Conservation (phyloP, 179 eudicot species). For the Patellifolia procumbens region DNA sequence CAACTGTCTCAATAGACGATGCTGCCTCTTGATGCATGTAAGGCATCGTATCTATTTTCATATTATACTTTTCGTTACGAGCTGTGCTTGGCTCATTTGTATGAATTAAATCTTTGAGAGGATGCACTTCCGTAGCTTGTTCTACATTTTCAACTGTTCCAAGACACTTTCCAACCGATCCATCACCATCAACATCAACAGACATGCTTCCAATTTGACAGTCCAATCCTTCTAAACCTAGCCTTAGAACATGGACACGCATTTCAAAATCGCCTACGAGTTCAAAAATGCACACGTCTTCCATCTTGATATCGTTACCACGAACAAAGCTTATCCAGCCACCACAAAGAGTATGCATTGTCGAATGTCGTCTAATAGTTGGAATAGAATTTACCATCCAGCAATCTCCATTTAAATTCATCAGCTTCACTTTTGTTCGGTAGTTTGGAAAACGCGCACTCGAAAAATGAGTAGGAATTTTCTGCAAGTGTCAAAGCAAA, state of each 20-base stretch:
- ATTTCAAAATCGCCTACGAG: constrained; percentile 66
- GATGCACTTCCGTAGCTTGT: constrained; percentile 35
- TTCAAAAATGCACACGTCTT: constrained; percentile 87
- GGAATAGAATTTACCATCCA: constrained; percentile 78
- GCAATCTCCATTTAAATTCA: constrained; percentile 66
- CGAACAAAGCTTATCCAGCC: constrained; percentile 91
- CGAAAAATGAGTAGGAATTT: constrained; percentile 75
- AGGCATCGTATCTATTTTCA: constrained; percentile 8
- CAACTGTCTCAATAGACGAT: constrained; percentile 23
- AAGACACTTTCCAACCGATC: constrained; percentile 30
- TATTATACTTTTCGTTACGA: constrained; percentile 8
- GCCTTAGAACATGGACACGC: constrained; percentile 70
- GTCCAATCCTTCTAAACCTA: constrained; percentile 55
- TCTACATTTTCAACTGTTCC: constrained; percentile 34
- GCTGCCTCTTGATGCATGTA: constrained; percentile 24
- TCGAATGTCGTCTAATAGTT: constrained; percentile 43
- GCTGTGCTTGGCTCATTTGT: constrained; percentile 20
- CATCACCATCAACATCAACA: constrained; percentile 29
- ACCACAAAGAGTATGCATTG: constrained; percentile 71
- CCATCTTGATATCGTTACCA: constrained; percentile 63
- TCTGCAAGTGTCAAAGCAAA: constrained; percentile 48
- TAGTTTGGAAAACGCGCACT: constrained; percentile 62
- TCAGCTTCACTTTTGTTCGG: constrained; percentile 62
- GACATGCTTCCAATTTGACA: constrained; percentile 37
- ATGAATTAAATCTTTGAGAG: constrained; percentile 21